A percentile compares a stretch with the other conserved stretches of the same genome.
These are phyloP conservation scores for Tolypocladium endophyticum DNA, from an alignment of 2,329 filamentous ascomycete genomes.

Conservation along the genomic window DNA sequence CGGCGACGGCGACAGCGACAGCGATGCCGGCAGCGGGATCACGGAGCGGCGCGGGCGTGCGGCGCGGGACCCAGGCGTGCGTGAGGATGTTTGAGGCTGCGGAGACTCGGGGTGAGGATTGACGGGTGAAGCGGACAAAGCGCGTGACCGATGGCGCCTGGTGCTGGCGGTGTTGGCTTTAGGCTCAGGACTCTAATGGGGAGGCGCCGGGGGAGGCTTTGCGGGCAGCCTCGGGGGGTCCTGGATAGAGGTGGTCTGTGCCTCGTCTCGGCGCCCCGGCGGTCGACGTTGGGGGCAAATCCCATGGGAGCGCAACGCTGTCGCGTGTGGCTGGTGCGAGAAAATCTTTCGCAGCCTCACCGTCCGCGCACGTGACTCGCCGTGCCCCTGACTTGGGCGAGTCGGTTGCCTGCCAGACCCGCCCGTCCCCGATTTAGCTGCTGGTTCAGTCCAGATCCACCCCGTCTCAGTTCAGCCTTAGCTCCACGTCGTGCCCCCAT, in stretches of 20 bases:
- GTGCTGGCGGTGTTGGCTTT: constrained; percentile 16
- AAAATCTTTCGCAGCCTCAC: neutral
- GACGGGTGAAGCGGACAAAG: constrained; percentile 21
- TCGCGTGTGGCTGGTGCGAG: neutral
- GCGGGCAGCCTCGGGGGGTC: neutral
- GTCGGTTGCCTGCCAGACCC: no score
- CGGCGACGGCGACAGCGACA: neutral
- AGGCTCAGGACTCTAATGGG: constrained; percentile 5
- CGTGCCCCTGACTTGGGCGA: neutral
- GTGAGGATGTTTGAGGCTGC: neutral
- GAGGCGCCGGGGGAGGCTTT: neutral
- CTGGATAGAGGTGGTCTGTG: neutral
- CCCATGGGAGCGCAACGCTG: neutral
- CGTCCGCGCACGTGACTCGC: neutral
- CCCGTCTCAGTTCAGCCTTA: neutral
- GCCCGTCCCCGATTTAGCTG: neutral
- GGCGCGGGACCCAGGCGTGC: neutral
- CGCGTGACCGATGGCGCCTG: constrained; percentile 23
- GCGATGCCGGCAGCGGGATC: neutral
- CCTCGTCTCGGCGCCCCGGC: neutral
- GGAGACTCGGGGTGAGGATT: neutral
- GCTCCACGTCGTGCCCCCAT: no score
- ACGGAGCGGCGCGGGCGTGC: neutral
- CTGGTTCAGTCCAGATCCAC: neutral
- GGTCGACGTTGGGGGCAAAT: neutral